A percentile compares a stretch with the other conserved stretches of the same genome.
phyloP scores from a whole-genome alignment of 108 stramenopile genomes.

The Licmophora abbreviata region DNA sequence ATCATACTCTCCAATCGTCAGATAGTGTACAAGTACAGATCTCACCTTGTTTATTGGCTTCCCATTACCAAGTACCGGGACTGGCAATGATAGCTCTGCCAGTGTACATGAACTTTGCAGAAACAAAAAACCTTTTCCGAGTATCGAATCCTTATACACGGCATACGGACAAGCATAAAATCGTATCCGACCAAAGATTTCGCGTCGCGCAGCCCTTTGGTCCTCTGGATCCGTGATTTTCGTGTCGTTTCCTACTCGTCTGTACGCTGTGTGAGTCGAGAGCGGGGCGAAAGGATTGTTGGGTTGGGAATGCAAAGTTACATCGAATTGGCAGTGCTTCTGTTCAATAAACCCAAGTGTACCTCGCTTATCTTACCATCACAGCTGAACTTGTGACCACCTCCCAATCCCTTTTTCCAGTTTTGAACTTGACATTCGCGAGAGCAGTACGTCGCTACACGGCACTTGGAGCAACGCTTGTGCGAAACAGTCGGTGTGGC shows the following conservation, averaged over 20 bases:
- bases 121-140: constrained; percentile 74
- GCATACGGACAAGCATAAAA: constrained; percentile 82
- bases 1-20: constrained; percentile 77
- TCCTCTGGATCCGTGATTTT: constrained; percentile 29
- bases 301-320: not conserved
- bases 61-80: constrained; percentile 29
- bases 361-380: constrained; percentile 9
- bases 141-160: constrained; percentile 28
- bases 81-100: constrained; percentile 52
- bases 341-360: not conserved
- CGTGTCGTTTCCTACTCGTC: constrained; percentile 40
- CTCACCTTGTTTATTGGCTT: constrained; percentile 8
- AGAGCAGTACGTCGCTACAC: constrained; percentile 64
- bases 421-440: constrained; percentile 66
- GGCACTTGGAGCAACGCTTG: constrained; percentile 45
- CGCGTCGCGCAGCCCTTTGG: constrained; percentile 47
- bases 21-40: constrained; percentile 65
- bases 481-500: constrained; percentile 13
- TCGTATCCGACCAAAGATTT: constrained; percentile 54
- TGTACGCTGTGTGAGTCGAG: constrained; percentile 28
- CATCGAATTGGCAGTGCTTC: not conserved
- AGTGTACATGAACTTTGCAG: constrained; percentile 64
- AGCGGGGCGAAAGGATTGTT: not conserved
- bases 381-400: constrained; percentile 64
- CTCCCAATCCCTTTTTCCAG: constrained; percentile 53